phyloP scores from a whole-genome alignment of 2,329 filamentous ascomycete species.

The Aspergillus cejpii region DNA sequence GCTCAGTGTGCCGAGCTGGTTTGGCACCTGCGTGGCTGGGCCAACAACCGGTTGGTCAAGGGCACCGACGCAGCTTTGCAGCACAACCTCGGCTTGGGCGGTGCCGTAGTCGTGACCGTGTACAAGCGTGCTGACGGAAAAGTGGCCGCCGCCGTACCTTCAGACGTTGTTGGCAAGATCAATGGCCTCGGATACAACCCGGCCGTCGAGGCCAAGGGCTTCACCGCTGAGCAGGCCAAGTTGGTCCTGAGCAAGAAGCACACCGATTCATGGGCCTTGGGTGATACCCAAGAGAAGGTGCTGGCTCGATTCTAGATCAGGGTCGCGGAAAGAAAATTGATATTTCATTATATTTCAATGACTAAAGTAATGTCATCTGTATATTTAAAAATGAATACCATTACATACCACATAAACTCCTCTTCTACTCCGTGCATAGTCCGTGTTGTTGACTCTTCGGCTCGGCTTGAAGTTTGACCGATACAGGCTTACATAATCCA shows the following conservation, averaged over 20 bases:
- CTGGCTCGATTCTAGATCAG: constrained; percentile 54
- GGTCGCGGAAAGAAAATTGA: no score
- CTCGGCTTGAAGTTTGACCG: not conserved
- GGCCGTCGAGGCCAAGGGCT: constrained; percentile 79
- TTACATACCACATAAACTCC: not conserved
- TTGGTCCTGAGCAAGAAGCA: constrained; percentile 63
- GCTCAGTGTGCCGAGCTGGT: constrained; percentile 92
- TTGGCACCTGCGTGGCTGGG: constrained; percentile 94
- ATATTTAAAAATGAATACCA: not conserved
- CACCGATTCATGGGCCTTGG: constrained; percentile 66
- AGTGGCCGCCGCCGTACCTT: constrained; percentile 54
- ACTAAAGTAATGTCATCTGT: not conserved
- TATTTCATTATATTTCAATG: not conserved
- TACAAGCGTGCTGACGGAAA: constrained; percentile 77
- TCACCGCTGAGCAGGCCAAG: constrained; percentile 69
- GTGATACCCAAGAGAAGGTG: constrained; percentile 69
- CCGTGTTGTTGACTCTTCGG: no score
- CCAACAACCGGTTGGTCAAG: constrained; percentile 72
- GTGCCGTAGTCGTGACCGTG: constrained; percentile 82
- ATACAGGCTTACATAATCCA: constrained; percentile 11
- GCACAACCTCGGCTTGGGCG: constrained; percentile 88
- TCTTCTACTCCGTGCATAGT: not conserved
- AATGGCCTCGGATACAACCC: constrained; percentile 84
- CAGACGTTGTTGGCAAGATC: constrained; percentile 56
- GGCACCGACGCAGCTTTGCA: constrained; percentile 70